Evolutionary conservation across 2,329 filamentous ascomycete genomes (phyloP).

Genomic region (Aspergillus intermedius): DNA sequence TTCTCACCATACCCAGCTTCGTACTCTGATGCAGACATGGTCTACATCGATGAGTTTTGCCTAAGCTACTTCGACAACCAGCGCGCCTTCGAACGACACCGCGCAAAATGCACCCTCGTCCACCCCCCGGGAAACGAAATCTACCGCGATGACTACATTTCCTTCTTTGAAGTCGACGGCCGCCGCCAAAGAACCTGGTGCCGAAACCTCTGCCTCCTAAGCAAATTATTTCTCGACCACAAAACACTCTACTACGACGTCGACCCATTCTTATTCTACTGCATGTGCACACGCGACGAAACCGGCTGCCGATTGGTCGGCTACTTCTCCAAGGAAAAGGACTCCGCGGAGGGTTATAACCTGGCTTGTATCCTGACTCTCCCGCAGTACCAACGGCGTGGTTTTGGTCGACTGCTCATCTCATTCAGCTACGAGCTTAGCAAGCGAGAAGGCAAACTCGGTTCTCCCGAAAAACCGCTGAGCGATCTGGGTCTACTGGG

Average conservation of each 20-base stretch:
- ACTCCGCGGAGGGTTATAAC: constrained; percentile 94
- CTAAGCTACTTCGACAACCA: constrained; percentile 80
- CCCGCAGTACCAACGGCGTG: constrained; percentile 92
- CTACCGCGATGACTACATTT: constrained; percentile 82
- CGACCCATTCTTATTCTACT: constrained; percentile 94
- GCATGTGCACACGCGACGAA: constrained; percentile 89
- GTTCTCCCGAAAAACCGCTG: constrained; percentile 92
- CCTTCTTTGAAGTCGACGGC: constrained; percentile 96
- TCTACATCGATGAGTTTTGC: constrained; percentile 97
- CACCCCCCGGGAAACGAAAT: constrained; percentile 98
- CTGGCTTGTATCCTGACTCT: constrained; percentile 95
- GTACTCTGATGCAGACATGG: constrained; percentile 80
- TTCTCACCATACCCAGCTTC: constrained; percentile 93
- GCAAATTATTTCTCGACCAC: constrained; percentile 95
- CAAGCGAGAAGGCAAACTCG: constrained; percentile 89
- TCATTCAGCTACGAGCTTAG: constrained; percentile 97
- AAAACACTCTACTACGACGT: constrained; percentile 98
- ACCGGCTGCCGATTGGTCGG: constrained; percentile 93
- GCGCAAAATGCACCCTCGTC: constrained; percentile 79
- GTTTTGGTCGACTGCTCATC: constrained; percentile 86
- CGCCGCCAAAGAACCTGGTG: constrained; percentile 98
- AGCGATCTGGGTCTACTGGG: constrained; percentile 88
- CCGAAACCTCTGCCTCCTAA: constrained; percentile 90
- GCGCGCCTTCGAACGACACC: constrained; percentile 77
- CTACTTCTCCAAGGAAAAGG: constrained; percentile 99